These are phyloP conservation scores for Pseudocercospora eumusae DNA, from an alignment of 2,329 filamentous ascomycete species.

Conservation along the genomic window DNA sequence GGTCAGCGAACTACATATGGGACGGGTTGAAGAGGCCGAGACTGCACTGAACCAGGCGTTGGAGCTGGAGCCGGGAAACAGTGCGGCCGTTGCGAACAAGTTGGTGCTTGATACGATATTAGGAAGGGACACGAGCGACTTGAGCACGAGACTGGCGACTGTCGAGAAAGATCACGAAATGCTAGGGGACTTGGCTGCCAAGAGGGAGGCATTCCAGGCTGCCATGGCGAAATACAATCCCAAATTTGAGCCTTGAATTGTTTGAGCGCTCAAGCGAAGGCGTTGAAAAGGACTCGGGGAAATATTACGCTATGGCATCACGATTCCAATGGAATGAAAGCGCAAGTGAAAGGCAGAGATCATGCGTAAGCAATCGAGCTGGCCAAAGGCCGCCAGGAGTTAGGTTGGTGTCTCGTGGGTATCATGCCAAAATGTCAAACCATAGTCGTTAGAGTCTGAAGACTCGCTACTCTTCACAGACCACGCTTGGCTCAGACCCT, in stretches of 20 bases:
- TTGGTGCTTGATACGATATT: constrained; percentile 76
- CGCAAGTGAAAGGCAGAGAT: background rate
- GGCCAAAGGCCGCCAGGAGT: background rate
- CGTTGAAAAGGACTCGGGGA: background rate
- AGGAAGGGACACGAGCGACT: constrained; percentile 68
- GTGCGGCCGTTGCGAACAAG: constrained; percentile 77
- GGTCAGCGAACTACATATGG: constrained; percentile 86
- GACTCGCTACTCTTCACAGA: background rate
- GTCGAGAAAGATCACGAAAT: constrained; percentile 68
- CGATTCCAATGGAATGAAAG: background rate
- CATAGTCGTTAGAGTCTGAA: background rate
- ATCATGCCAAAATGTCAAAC: background rate
- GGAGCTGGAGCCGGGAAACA: constrained; percentile 68
- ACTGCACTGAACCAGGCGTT: constrained; percentile 79
- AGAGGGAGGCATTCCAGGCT: constrained; percentile 83
- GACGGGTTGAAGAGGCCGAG: constrained; percentile 84
- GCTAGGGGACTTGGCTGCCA: constrained; percentile 74
- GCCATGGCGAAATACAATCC: constrained; percentile 84
- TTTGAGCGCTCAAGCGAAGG: background rate
- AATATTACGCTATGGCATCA: background rate
- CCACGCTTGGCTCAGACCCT: constrained; percentile 61
- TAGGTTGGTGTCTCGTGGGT: background rate
- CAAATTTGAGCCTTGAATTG: constrained; percentile 65
- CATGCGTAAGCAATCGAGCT: background rate
- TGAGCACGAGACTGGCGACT: constrained; percentile 55